Evolutionary conservation across 2,329 filamentous ascomycete genomes (phyloP).

Genomic region (Fusarium zealandicum): DNA sequence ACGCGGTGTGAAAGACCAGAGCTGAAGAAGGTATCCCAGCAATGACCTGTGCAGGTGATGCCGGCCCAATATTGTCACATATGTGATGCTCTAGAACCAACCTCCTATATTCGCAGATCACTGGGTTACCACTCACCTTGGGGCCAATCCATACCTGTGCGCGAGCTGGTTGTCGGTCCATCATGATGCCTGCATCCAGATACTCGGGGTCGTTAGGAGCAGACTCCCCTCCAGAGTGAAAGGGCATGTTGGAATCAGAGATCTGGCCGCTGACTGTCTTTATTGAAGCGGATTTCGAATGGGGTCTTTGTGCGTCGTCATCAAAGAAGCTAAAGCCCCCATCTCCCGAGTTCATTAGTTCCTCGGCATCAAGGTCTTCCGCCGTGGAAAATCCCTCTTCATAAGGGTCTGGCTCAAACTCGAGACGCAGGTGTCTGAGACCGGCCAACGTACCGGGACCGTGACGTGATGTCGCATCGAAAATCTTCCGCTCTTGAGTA

Average conservation of each 20-base stretch:
- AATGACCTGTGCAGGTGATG: conserved; percentile 56
- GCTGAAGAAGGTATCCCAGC: conserved; percentile 57
- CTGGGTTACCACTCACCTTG: conserved; percentile 44
- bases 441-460: conserved; percentile 56
- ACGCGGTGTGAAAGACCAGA: conserved; percentile 60
- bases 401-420: conserved; percentile 57
- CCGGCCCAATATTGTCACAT: conserved; percentile 52
- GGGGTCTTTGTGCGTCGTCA: conserved; percentile 18
- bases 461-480: conserved; percentile 46
- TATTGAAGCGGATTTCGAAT: conserved; percentile 12
- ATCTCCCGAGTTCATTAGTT: conserved; percentile 51
- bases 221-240: not conserved
- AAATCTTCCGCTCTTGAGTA: conserved; percentile 58
- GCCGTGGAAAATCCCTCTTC: conserved; percentile 46
- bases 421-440: conserved; percentile 61
- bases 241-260: conserved; percentile 10
- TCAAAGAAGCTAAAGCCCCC: conserved; percentile 56
- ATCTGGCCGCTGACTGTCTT: not conserved
- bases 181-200: conserved; percentile 34
- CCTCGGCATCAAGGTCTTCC: conserved; percentile 51
- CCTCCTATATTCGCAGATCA: conserved; percentile 57
- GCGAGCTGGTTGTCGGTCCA: conserved; percentile 39
- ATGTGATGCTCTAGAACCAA: conserved; percentile 50
- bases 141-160: conserved; percentile 57
- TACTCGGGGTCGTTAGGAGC: conserved; percentile 33